Evolutionary conservation across 441 rosid species (phyloP).

Genomic region (Populus tomentosa): DNA sequence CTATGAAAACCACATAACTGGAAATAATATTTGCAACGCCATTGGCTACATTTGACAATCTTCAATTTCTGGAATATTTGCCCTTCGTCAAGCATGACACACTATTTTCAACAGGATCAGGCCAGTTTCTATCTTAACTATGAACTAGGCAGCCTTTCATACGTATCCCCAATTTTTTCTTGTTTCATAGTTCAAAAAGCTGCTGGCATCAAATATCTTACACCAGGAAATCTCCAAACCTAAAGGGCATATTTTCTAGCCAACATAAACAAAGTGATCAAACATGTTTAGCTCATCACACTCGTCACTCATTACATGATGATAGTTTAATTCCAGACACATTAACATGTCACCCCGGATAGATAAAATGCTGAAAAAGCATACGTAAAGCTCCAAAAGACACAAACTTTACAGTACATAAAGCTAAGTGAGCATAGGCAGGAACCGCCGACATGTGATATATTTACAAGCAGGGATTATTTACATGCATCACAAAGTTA

Average conservation of each 20-base stretch:
- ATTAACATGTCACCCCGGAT: background rate
- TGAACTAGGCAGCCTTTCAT: background rate
- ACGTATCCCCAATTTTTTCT: background rate
- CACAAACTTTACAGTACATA: background rate
- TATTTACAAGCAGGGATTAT: constrained; percentile 12
- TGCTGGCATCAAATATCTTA: background rate
- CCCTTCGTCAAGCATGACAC: background rate
- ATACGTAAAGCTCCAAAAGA: background rate
- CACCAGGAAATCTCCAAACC: constrained; percentile 3
- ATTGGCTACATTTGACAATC: background rate
- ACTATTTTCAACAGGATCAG: background rate
- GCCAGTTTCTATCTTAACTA: background rate
- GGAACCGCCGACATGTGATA: constrained; percentile 4
- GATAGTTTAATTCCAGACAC: background rate
- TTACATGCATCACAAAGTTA: constrained; percentile 9
- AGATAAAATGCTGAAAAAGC: background rate
- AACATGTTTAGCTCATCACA: background rate
- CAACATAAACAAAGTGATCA: constrained; percentile 6
- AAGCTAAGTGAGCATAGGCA: constrained; percentile 5
- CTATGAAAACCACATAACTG: background rate
- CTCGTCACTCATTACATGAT: background rate
- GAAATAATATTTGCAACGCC: background rate
- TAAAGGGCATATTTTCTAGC: constrained; percentile 2
- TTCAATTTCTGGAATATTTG: background rate
- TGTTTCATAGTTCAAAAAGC: background rate